Evolutionary conservation across 2,329 filamentous ascomycete species (phyloP).

Genomic region (Aureobasidium mangrovei): DNA sequence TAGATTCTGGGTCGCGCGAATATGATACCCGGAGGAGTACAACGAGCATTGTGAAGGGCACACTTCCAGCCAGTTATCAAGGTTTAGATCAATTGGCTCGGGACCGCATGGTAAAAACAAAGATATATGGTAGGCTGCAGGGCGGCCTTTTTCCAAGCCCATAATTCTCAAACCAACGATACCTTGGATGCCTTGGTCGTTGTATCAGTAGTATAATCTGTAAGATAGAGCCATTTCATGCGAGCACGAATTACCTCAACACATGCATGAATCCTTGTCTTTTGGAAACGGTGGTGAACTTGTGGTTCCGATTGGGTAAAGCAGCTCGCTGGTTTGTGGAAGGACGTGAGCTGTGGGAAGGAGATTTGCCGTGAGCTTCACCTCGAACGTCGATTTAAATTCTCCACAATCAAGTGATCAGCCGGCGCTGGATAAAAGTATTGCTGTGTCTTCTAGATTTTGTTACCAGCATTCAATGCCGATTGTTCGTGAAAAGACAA

Average conservation of each 20-base stretch:
- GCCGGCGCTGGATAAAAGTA: too few relatives aligned
- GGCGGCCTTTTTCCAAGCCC: background rate
- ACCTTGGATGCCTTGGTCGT: background rate
- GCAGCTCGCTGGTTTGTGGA: too few relatives aligned
- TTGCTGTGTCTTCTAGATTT: too few relatives aligned
- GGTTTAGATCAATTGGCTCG: background rate
- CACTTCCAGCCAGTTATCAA: background rate
- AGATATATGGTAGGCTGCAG: background rate
- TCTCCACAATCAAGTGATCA: too few relatives aligned
- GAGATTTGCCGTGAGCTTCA: too few relatives aligned
- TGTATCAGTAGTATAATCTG: background rate
- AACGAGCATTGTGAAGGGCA: background rate
- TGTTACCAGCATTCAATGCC: too few relatives aligned
- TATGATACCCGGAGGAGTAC: background rate
- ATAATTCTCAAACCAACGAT: background rate
- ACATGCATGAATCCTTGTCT: background rate
- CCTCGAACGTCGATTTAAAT: too few relatives aligned
- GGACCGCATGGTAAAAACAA: background rate
- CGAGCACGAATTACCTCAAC: conserved; percentile 3
- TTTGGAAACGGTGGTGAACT: too few relatives aligned
- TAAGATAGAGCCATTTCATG: conserved; percentile 2
- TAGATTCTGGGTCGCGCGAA: background rate
- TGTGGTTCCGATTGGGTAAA: too few relatives aligned
- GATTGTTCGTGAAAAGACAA: too few relatives aligned
- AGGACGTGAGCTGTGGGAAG: too few relatives aligned